Conservation (phyloP, 2,329 filamentous ascomycete species). For the Sporothrix humicola region DNA sequence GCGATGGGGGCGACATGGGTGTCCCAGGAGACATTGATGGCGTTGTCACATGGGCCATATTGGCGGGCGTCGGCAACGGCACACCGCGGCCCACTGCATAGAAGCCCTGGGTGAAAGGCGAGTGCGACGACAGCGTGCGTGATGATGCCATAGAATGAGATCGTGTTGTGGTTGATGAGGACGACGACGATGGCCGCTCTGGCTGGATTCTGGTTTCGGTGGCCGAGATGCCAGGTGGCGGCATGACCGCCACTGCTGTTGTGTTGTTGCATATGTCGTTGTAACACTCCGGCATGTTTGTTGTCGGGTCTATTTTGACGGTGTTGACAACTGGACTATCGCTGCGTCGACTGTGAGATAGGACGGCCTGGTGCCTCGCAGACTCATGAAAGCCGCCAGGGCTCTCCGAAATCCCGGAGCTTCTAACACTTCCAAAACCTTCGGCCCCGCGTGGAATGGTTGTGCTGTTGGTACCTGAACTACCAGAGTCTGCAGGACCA, state of each 20-base stretch:
- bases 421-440: too few relatives aligned
- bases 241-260: slow-evolving; percentile 6
- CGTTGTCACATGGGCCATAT: not conserved
- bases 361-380: too few relatives aligned
- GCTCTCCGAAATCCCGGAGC: too few relatives aligned
- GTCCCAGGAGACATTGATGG: not conserved
- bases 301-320: not conserved
- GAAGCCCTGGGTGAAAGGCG: slow-evolving; percentile 17
- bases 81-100: slow-evolving; percentile 6
- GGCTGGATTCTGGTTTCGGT: not conserved
- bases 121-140: not conserved
- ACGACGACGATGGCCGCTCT: not conserved
- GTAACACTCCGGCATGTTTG: slow-evolving; percentile 22
- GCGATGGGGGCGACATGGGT: not conserved
- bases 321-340: not conserved
- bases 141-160: not conserved
- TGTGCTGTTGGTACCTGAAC: too few relatives aligned
- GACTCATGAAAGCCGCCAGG: not conserved
- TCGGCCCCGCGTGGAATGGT: too few relatives aligned
- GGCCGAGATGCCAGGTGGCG: not conserved
- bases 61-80: not conserved
- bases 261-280: slow-evolving; percentile 25
- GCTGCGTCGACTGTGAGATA: too few relatives aligned
- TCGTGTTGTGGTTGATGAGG: not conserved
- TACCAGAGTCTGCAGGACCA: not conserved